Evolutionary conservation across 768 basidiomycete genomes (phyloP), one percentile per base, ranked within the genome.

Genomic region (Pleurotus cornucopiae): DNA sequence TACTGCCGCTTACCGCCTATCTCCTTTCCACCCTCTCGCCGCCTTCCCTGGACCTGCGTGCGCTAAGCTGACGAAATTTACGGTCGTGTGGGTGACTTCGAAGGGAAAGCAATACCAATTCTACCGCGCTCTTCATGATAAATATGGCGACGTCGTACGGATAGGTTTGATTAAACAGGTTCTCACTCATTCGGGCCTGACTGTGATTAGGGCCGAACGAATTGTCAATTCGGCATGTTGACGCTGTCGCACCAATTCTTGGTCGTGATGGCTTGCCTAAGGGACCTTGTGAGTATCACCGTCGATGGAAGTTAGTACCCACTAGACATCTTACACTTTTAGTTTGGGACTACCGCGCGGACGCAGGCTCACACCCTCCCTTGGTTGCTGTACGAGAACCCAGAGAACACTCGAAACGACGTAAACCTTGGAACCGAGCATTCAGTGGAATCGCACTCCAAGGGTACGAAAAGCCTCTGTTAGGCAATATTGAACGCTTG

Each of bases 281-380:
- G 67, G 84, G 82, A 26, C 77, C 80, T 44, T 79, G 83, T 83
- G 57, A 58, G 75, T 69, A 34, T 11, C 30, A 34, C 34, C 44
- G 41, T 20, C 6, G 13, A 51, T 9, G 9, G 37, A 25, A 21
- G 3, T 46, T 7, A 14, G 21, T 12, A 23, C n/a, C 25, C 43
- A 37, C 16, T 48, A 18, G 43, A 30, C 48, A 13, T 7, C 39
- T 13, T 49, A 14, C 12, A 16, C 39, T 57, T 7, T 2, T 55
- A 83, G 81, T 76, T 62, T 83, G 80, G 82, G 80, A 81, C 41
- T 74, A 76, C 1, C 74, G 80, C n/a, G 63, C 75, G 57, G 73
- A 75, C 16, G 76, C 79, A 51, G 66, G 69, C 43, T 66, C 64
- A 9, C 62, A 67, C 13, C 69, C 62, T 59, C 65, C 71, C 7